Conservation (phyloP, 768 basidiomycete species). For the Cystofilobasidium bisporidii region DNA sequence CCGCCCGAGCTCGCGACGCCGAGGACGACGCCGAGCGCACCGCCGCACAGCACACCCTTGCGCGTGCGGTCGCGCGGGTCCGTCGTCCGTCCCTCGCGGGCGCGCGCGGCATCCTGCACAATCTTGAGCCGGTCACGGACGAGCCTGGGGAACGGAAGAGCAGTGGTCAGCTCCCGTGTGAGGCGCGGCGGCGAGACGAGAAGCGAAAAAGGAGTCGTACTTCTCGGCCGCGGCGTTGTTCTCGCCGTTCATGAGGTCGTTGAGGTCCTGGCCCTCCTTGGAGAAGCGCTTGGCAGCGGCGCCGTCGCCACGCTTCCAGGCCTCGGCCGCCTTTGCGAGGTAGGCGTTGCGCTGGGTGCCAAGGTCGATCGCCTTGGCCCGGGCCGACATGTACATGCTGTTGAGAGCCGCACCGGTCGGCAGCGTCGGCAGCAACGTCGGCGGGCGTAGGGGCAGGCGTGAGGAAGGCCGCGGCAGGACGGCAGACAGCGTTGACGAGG, state of each 20-base stretch:
- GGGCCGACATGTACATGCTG: constrained; percentile 76
- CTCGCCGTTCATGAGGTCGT: constrained; percentile 79
- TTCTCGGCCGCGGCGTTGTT: constrained; percentile 66
- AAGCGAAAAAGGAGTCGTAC: constrained; percentile 5
- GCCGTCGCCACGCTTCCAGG: constrained; percentile 90
- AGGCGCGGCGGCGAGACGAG: neutral
- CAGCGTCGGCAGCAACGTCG: constrained; percentile 75
- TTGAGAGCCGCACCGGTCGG: constrained; percentile 73
- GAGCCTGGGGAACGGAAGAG: constrained; percentile 44
- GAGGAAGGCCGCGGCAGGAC: constrained; percentile 53
- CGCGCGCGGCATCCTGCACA: constrained; percentile 64
- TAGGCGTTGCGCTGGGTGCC: constrained; percentile 91
- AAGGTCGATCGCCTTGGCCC: constrained; percentile 76
- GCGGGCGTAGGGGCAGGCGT: constrained; percentile 70
- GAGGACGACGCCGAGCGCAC: constrained; percentile 72
- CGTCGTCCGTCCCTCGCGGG: constrained; percentile 48
- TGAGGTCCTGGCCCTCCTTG: constrained; percentile 85
- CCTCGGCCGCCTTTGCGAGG: constrained; percentile 86
- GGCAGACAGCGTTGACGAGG: constrained; percentile 42
- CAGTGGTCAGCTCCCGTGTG: neutral
- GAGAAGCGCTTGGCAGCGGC: constrained; percentile 91
- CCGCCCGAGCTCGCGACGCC: constrained; percentile 56
- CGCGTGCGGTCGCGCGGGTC: constrained; percentile 67
- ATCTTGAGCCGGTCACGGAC: constrained; percentile 70
- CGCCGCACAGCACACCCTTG: constrained; percentile 66